A percentile compares a stretch with the other conserved stretches of the same genome.
Evolutionary conservation across 768 basidiomycete species (phyloP).

Genomic region (Clitopilus passeckerianus): DNA sequence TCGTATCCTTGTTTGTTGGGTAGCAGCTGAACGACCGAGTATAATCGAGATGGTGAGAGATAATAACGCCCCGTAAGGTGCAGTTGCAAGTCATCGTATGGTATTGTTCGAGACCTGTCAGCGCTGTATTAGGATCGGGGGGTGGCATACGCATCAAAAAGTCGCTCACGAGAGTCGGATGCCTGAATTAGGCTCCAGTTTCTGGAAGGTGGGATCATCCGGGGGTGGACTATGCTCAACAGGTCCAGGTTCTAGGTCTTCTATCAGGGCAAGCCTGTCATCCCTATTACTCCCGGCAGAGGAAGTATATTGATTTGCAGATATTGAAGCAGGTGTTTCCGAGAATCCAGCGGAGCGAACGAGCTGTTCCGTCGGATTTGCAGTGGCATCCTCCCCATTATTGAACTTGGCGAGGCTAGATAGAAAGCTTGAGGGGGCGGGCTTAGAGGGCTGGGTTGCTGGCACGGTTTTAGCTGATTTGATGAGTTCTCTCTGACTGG

Average conservation of each 20-base stretch:
- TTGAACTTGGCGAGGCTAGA: constrained; percentile 40
- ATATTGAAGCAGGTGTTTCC: constrained; percentile 24
- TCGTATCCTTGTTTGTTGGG: constrained; percentile 84
- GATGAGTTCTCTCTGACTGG: background rate
- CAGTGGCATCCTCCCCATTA: constrained; percentile 8
- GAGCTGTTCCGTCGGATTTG: constrained; percentile 7
- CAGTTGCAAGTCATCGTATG: constrained; percentile 76
- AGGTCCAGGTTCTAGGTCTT: constrained; percentile 77
- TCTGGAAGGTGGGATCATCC: constrained; percentile 75
- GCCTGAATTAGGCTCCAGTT: constrained; percentile 86
- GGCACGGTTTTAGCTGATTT: background rate
- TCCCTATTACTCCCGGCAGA: constrained; percentile 34
- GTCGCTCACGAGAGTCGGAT: constrained; percentile 71
- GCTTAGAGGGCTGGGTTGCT: constrained; percentile 19
- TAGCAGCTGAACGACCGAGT: constrained; percentile 75
- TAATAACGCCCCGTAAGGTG: constrained; percentile 82
- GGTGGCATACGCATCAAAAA: no score
- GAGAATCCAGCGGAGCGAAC: constrained; percentile 27
- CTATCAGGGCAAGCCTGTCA: constrained; percentile 64
- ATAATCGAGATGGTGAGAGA: constrained; percentile 83
- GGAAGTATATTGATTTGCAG: constrained; percentile 1
- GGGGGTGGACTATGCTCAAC: constrained; percentile 62
- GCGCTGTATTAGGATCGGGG: background rate
- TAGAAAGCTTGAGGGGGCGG: constrained; percentile 49
- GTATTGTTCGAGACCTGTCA: constrained; percentile 61